Evolutionary conservation across 148 eudicot species (phyloP).

Genomic region (Tetragonia tetragonoides): DNA sequence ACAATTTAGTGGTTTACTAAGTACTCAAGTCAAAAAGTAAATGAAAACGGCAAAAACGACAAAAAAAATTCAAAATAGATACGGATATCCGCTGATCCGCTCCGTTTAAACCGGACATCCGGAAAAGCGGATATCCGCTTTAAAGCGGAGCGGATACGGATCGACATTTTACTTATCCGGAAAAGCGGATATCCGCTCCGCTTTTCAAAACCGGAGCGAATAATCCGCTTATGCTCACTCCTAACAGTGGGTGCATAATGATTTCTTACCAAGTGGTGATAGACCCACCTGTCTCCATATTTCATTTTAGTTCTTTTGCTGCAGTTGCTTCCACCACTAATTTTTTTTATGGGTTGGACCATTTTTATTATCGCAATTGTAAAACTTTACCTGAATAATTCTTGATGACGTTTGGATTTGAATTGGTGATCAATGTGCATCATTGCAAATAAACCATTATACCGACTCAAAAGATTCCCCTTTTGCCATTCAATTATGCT

Average conservation of each 20-base stretch:
- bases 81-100: no score
- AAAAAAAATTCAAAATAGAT: no score
- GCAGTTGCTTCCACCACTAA: constrained; percentile 13
- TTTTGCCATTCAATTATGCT: neutral
- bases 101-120: no score
- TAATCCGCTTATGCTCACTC: no score
- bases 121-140: no score
- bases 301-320: constrained; percentile 10
- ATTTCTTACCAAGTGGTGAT: constrained; percentile 13
- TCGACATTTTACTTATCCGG: no score
- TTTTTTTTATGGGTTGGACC: constrained; percentile 16
- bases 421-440: neutral
- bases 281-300: constrained; percentile 10
- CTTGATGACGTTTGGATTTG: neutral
- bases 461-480: neutral
- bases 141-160: no score
- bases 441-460: neutral
- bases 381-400: constrained; percentile 11
- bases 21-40: no score
- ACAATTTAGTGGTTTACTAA: no score
- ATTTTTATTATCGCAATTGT: neutral
- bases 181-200: no score
- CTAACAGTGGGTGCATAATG: constrained; percentile 15
- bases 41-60: no score
- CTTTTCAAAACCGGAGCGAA: no score